Conservation (phyloP, 352 stramenopile genomes). For the Phytophthora capsici region DNA sequence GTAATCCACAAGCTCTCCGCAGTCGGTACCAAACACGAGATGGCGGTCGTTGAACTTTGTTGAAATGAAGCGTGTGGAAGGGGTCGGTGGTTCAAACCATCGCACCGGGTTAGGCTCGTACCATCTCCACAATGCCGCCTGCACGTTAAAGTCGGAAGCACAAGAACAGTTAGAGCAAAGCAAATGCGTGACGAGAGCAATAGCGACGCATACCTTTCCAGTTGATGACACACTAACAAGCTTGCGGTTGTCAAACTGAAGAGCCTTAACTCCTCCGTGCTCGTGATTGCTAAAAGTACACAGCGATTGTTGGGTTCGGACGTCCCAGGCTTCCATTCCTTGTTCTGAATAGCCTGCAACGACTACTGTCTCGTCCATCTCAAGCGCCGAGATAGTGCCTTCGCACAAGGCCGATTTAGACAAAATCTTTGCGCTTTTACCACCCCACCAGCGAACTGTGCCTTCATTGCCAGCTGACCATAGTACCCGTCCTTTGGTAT, state of each 20-base stretch:
- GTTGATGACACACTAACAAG: slow-evolving; percentile 79
- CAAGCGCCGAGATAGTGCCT: slow-evolving; percentile 75
- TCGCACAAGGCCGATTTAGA: slow-evolving; percentile 83
- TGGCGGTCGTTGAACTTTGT: slow-evolving; percentile 78
- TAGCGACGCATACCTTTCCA: slow-evolving; percentile 57
- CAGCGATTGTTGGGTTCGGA: slow-evolving; percentile 86
- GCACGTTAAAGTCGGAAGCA: slow-evolving; percentile 11
- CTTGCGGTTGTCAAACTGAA: slow-evolving; percentile 90
- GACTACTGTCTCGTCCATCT: slow-evolving; percentile 91
- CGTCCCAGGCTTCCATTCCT: slow-evolving; percentile 90
- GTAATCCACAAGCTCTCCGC: slow-evolving; percentile 80
- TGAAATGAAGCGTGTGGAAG: slow-evolving; percentile 66
- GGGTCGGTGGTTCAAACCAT: slow-evolving; percentile 68
- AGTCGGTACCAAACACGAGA: slow-evolving; percentile 79
- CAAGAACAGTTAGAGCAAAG: slow-evolving; percentile 10
- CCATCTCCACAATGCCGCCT: slow-evolving; percentile 87
- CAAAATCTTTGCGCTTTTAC: slow-evolving; percentile 88
- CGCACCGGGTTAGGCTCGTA: slow-evolving; percentile 79
- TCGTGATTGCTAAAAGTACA: slow-evolving; percentile 83
- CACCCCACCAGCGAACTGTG: slow-evolving; percentile 88
- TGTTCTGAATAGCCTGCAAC: slow-evolving; percentile 83
- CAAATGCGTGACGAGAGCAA: neutral
- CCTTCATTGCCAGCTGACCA: slow-evolving; percentile 87
- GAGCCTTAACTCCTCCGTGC: slow-evolving; percentile 71
- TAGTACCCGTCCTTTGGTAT: slow-evolving; percentile 86